Conservation (phyloP, 106 monocot genomes). For the Iris macrosiphon region DNA sequence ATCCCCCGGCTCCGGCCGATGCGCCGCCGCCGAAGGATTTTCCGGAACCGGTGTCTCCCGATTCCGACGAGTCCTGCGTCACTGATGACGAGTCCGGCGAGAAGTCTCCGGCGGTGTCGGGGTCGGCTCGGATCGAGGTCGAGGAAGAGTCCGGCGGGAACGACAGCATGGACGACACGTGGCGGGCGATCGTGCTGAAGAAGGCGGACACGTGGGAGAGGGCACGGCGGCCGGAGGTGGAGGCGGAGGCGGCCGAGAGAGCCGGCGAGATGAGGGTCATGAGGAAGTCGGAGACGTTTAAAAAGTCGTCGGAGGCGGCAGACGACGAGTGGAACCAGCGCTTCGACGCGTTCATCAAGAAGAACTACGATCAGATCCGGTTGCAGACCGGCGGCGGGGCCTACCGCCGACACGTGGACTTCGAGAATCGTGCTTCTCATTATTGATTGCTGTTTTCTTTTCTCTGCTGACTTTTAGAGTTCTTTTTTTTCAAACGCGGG, state of each 20-base stretch:
- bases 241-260: neutral
- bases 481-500: too few species aligned
- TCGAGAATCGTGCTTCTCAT: too few species aligned
- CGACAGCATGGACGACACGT: constrained; percentile 12
- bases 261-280: neutral
- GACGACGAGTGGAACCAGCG: constrained; percentile 49
- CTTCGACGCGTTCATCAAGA: constrained; percentile 71
- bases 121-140: neutral
- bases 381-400: too few species aligned
- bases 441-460: too few species aligned
- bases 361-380: constrained; percentile 52
- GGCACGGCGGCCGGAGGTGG: neutral
- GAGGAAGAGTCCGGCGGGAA: neutral
- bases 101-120: neutral
- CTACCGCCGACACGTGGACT: too few species aligned
- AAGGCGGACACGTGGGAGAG: constrained; percentile 21
- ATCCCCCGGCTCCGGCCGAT: neutral
- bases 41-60: neutral
- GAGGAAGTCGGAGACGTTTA: constrained; percentile 17
- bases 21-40: neutral
- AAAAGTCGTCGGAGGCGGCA: neutral
- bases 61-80: neutral
- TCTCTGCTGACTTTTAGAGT: too few species aligned
- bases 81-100: neutral
- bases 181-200: too few species aligned